phyloP scores from a whole-genome alignment of 2,329 filamentous ascomycete species.

The Aspergillus texensis region DNA sequence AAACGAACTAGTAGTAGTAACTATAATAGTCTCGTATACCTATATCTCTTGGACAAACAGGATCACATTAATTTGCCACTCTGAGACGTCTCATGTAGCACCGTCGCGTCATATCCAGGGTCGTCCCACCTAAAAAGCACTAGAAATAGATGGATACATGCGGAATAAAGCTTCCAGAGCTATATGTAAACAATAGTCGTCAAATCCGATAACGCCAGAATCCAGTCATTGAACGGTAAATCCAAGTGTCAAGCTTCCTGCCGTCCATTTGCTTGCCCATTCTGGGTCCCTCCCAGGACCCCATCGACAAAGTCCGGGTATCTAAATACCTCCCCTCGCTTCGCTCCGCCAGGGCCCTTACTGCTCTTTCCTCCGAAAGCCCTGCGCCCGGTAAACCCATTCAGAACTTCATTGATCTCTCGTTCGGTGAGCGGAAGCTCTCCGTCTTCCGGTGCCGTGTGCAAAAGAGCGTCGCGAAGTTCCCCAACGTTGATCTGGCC shows the following conservation, averaged over 20 bases:
- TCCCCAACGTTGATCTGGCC: constrained; percentile 86
- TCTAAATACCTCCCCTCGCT: constrained; percentile 84
- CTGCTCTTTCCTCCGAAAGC: constrained; percentile 68
- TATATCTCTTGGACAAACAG: too few relatives aligned
- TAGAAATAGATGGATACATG: constrained; percentile 1
- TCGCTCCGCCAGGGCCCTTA: constrained; percentile 54
- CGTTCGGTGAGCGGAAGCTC: constrained; percentile 63
- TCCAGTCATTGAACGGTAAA: background rate
- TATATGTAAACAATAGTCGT: constrained; percentile 1
- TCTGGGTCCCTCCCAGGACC: constrained; percentile 58
- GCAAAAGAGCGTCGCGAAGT: constrained; percentile 77
- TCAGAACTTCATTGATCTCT: constrained; percentile 86
- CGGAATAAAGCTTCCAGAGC: constrained; percentile 15
- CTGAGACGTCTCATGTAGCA: constrained; percentile 3
- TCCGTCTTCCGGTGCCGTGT: constrained; percentile 77
- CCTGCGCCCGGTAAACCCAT: constrained; percentile 79
- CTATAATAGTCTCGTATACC: background rate
- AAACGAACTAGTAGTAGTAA: too few relatives aligned
- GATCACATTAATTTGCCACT: background rate
- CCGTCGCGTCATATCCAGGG: background rate
- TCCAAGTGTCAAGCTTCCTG: constrained; percentile 18
- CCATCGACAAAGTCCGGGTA: constrained; percentile 89
- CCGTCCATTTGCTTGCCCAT: constrained; percentile 28
- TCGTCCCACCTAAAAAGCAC: background rate
- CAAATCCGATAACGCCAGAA: constrained; percentile 15